Base-by-base conservation (phyloP, 202 grass and related monocot species). In the Zoysia matrella region DNA sequence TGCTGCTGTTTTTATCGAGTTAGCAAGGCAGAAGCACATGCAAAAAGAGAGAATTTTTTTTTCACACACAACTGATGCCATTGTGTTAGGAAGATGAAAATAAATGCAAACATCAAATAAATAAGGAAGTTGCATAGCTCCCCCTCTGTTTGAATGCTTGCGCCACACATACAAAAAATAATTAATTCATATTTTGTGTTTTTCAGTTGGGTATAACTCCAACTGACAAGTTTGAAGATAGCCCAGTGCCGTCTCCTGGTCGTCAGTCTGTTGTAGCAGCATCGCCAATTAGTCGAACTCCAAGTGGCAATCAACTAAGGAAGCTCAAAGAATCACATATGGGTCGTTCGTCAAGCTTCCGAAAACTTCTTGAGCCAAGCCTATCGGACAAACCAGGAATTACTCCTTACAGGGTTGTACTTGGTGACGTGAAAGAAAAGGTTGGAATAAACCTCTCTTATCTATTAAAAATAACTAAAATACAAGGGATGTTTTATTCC, bases 371-470 rank as follows among this genome's bases (percentile, higher is more conserved):
- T 80, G 92, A 98, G 67, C 95, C 95, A 71, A 88, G 92, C 60
- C 55, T 88, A 46, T 87, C 77, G 4, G 92, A 87, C 60, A 85
- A 54, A 68, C 92, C 95, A 71, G 95, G 95, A 73, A 93, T 90
- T 60, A 90, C 92, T 74, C 95, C 95, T 44, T 98, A 98, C 53
- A 93, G 95, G 73, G 80, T 98, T 86, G 86, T 98, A 84, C 92
- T 98, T 73, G 92, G 95, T 71, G 72, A 93, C 80, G 76, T 98
- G 52, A 94, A 93, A 83, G 92, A 98, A 60, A 98, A 94, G 92
- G 94, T 97, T 68, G 52, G 72, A 67, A 74, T 50, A 12, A 13
- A 63, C 44, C 3, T 72, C 58, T 86, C 39, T 5, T 8, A n/a
- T 60, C 68, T 75, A 74, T 22, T 22, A 62, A 52, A 63, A 64